Conservation (phyloP, 495 filamentous ascomycete species). For the Penicillium mononematosum region DNA sequence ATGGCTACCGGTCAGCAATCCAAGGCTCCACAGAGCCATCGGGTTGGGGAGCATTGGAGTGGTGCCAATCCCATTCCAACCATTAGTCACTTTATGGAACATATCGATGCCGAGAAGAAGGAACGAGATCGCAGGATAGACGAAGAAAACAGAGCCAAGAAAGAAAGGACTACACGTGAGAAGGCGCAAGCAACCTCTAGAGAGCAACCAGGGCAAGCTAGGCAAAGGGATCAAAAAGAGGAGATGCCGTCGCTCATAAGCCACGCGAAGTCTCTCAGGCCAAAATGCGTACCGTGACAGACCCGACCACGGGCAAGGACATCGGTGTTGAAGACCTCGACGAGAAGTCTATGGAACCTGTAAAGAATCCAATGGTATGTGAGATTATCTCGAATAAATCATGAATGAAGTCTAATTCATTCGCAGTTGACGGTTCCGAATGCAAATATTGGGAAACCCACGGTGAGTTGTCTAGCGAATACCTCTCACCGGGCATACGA, state of each 20-base stretch:
- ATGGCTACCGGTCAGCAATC: slow-evolving; percentile 26
- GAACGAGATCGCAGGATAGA: slow-evolving; percentile 69
- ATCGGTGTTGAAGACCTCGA: slow-evolving; percentile 86
- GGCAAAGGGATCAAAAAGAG: slow-evolving; percentile 39
- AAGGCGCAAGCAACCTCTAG: slow-evolving; percentile 40
- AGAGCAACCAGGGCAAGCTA: slow-evolving; percentile 38
- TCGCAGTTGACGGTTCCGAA: slow-evolving; percentile 79
- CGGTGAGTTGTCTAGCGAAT: slow-evolving; percentile 43
- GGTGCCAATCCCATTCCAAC: slow-evolving; percentile 75
- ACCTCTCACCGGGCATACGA: background rate
- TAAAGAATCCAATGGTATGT: slow-evolving; percentile 64
- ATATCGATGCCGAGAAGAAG: slow-evolving; percentile 74
- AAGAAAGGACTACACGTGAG: slow-evolving; percentile 26
- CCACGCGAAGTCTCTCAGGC: slow-evolving; percentile 45
- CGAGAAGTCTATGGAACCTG: slow-evolving; percentile 64
- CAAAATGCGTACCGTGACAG: slow-evolving; percentile 69
- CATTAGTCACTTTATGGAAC: slow-evolving; percentile 77
- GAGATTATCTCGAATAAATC: background rate
- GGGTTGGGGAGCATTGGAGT: slow-evolving; percentile 45
- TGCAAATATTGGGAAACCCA: slow-evolving; percentile 75
- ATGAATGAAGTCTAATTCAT: background rate
- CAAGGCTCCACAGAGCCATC: slow-evolving; percentile 28
- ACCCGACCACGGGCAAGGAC: slow-evolving; percentile 81
- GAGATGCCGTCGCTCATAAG: slow-evolving; percentile 39
- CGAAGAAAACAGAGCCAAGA: slow-evolving; percentile 41